Evolutionary conservation across 2,329 filamentous ascomycete species (phyloP), one percentile per base, ranked within the genome.

Genomic region (Exophiala sp.): DNA sequence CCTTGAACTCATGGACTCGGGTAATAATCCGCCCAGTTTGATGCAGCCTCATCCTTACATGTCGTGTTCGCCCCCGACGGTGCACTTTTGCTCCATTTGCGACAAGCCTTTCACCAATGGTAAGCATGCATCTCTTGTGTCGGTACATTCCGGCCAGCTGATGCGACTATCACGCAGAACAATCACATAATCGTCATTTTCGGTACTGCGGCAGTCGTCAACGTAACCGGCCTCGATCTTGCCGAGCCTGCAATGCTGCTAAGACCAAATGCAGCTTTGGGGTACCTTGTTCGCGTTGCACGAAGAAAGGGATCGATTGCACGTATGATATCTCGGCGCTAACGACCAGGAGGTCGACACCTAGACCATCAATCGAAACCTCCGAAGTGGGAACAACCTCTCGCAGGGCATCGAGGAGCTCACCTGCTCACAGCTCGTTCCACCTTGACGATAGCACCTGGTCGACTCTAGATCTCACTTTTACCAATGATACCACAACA

Each of bases 231-330:
- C 50, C 39, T 3, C 59, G 55, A 40, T 58, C 63, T 14, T 65
- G 63, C 32, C 58, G 40, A 29, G 47, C 60, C 4, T 65, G 63
- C 38, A 65, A 52, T 35, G 39, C 43, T 24, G 58, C 63, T 16
- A 65, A 65, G 29, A 50, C 47, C 6, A 66, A 65, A 52, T 66
- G 64, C 39, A 58, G 41, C 21, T 62, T 65, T 38, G 45, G 63
- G 20, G n/a, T 47, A 3, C 61, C 43, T 2, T 65, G 62, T 52
- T 46, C 33, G 41, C 56, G 63, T 40, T 66, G 64, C 40, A 41
- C 20, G 4, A 50, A 50, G 5, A 65, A 62, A 54, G 57, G 54
- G 5, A 14, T 65, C 5, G 51, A 54, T 5, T 66, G 63, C 46
- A 24, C 58, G 11, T 65, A 65, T 39, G 55, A 61, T 47, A 16